Evolutionary conservation across 345 rosid species (phyloP), one percentile per base, ranked within the genome.

Genomic region (Punica granatum): DNA sequence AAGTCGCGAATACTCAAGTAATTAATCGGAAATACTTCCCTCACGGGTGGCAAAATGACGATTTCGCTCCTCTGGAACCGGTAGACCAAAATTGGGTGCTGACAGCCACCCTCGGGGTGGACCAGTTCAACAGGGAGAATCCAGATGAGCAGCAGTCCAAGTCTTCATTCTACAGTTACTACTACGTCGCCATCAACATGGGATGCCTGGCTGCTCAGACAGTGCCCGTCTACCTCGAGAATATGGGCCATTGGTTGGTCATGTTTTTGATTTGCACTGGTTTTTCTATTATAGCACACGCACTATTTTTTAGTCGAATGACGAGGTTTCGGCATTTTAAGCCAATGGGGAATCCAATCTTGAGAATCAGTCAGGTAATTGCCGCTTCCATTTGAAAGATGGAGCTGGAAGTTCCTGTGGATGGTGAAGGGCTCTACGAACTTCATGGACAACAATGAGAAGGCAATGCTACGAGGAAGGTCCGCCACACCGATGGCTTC

Each of bases 121-220:
- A 82, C 76, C 83, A 82, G 39, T 79, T 82, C 32, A 80, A 82
- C 3, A 75, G 76, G 56, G 83, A 82, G 39, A 76, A 79, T 54
- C 68, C 72, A 1, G 25, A 63, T n/a, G 85, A 79, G 67, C 75
- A 63, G 53, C 72, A 51, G 37, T 77, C 76, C 11, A 77, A 77
- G 76, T 46, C 70, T 23, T 68, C 79, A 13, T 77, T 79, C 59
- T 79, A 67, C 60, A 71, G 83, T 64, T 82, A 82, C 43, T 79
- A 77, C 53, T 79, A 77, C 28, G 76, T 82, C 6, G 79, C 80
- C 2, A 39, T 71, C 31, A 79, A 75, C 67, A 53, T 79, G 19
- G 83, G 86, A 18, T 77, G 72, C 63, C 70, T 82, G 65, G 68
- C 77, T 60, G 69, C 81, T 1, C 79, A 82, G 74, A 82, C 76